Evolutionary conservation across 257 asterid genomes (phyloP), one percentile per base, ranked within the genome.

Genomic region (Osmanthus fragrans): DNA sequence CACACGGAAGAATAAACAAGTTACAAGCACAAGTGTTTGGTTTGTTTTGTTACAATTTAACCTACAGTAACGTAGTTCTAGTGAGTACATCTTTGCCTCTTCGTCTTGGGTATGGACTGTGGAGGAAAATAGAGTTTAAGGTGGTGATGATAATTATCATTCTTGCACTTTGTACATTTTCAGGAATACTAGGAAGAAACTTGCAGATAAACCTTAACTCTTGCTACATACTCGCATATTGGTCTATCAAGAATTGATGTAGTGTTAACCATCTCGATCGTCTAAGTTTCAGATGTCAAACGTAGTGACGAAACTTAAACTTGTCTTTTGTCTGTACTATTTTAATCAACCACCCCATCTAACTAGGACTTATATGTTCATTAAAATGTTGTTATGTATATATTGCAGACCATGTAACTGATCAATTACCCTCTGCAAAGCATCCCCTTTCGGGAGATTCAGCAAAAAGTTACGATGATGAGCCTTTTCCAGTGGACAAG

Each of bases 161-260:
- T 60, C 68, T 60, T 60, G 68, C 34, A 60, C 23, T 25, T 30
- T 60, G 13, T 8, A 10, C 33, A 60, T 60, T 25, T 60, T 23
- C 68, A 60, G 68, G 33, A 60, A 60, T 60, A 60, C 68, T 60
- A 60, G 68, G 68, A 60, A 60, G 68, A 60, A 60, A 60, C 68
- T 25, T 60, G 68, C 34, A 7, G 68, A 33, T 60, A 60, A 60
- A 60, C 66, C 21, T 3, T 11, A 25, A 25, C 1, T 58, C 16
- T 54, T n/a, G 16, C 23, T 19, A 16, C 23, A 1, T 54, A 39
- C 45, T 8, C 8, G 13, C 45, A 39, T 39, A 39, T 8, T 39
- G 13, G 45, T 39, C 12, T 3, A 8, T 39, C 3, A 8, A 8
- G 45, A 39, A 39, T 9, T 39, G 13, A 39, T 39, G 45, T 9